phyloP scores from a whole-genome alignment of 257 asterid species.

The Nyctanthes arbortristis region DNA sequence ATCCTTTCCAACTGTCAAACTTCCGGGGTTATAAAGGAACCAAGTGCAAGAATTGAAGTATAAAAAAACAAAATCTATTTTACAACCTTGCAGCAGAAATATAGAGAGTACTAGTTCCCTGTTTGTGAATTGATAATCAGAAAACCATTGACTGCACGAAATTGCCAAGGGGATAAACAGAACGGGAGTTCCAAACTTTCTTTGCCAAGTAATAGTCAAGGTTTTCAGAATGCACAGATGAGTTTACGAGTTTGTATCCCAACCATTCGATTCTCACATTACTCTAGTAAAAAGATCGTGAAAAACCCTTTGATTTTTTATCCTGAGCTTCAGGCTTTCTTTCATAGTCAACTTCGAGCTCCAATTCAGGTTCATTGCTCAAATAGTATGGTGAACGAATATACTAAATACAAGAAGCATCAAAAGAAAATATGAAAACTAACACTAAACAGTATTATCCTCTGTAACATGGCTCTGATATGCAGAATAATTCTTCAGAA shows the following conservation, averaged over 20 bases:
- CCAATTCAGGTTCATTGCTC: background rate
- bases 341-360: background rate
- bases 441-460: background rate
- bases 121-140: background rate
- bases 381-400: background rate
- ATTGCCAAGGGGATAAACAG: background rate
- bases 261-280: background rate
- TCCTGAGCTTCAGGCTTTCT: background rate
- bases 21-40: background rate
- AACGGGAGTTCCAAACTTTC: background rate
- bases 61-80: background rate
- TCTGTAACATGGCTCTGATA: background rate
- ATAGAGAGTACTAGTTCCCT: background rate
- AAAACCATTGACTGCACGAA: background rate
- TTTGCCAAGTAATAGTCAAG: background rate
- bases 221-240: background rate
- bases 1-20: background rate
- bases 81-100: background rate
- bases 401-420: background rate
- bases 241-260: background rate
- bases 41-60: conserved; percentile 12
- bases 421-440: background rate
- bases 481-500: background rate
- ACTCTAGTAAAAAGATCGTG: background rate
- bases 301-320: background rate